A percentile compares a stretch with the other conserved stretches of the same genome.
phyloP scores from a whole-genome alignment of 169 alveolate species.

The Plasmodium gallinaceum region DNA sequence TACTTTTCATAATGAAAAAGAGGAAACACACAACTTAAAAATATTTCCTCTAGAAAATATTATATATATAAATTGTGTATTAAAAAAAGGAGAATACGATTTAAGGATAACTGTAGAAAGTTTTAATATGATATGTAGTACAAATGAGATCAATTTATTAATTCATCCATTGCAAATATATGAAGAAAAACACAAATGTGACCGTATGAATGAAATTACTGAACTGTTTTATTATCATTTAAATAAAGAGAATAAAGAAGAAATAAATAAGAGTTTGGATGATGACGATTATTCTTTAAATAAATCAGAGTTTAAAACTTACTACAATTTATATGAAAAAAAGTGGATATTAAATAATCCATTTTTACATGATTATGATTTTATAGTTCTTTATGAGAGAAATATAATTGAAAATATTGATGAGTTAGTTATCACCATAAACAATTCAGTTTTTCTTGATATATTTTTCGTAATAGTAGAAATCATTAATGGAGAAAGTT shows the following conservation, averaged over 20 bases:
- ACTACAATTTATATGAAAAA: constrained; percentile 21
- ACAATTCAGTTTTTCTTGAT: constrained; percentile 22
- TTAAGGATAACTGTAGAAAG: constrained; percentile 11
- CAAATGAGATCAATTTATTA: constrained; percentile 18
- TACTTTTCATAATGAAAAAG: not conserved
- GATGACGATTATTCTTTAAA: too few species aligned
- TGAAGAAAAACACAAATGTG: constrained; percentile 31
- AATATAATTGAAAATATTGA: constrained; percentile 13
- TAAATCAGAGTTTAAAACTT: not conserved
- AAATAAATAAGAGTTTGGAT: too few species aligned
- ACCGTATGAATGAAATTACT: constrained; percentile 18
- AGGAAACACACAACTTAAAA: not conserved
- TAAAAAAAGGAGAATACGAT: constrained; percentile 37
- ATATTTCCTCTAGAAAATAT: constrained; percentile 15
- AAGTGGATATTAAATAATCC: constrained; percentile 48
- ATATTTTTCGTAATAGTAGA: constrained; percentile 35
- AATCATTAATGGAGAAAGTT: not conserved
- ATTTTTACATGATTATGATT: constrained; percentile 22
- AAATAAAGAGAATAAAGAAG: not conserved
- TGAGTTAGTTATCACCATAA: constrained; percentile 29
- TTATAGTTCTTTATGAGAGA: constrained; percentile 33
- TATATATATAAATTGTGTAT: constrained; percentile 30
- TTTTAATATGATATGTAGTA: constrained; percentile 7
- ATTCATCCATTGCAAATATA: constrained; percentile 25
- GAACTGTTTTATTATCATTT: constrained; percentile 22